phyloP scores from a whole-genome alignment of 805 yeast species.

The Schwanniomyces yamadae region DNA sequence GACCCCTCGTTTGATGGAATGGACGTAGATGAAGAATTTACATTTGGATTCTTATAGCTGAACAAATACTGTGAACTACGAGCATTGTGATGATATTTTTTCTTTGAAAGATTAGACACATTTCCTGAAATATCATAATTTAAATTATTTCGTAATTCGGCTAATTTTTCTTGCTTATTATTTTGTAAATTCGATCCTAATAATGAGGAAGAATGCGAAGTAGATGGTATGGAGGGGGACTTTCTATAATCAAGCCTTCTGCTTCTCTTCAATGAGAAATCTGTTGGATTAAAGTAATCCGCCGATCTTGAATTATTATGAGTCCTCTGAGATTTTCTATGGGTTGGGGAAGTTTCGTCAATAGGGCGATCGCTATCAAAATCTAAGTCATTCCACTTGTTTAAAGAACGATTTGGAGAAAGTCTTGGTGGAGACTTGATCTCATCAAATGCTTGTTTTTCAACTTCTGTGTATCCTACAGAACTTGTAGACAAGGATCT shows the following conservation, averaged over 20 bases:
- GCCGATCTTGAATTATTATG: no score
- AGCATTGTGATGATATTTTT: slow-evolving; percentile 13
- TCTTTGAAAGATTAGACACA: slow-evolving; percentile 10
- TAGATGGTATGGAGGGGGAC: slow-evolving; percentile 12
- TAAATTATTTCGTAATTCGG: slow-evolving; percentile 20
- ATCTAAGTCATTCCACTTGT: no score
- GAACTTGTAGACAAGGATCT: slow-evolving; percentile 73
- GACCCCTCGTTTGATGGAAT: slow-evolving; percentile 13
- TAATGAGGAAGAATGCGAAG: slow-evolving; percentile 6
- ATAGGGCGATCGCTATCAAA: no score
- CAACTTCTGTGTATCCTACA: slow-evolving; percentile 55
- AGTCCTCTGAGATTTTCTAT: no score
- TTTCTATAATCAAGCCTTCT: slow-evolving; percentile 42
- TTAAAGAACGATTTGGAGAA: slow-evolving; percentile 10
- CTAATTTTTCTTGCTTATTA: slow-evolving; percentile 19
- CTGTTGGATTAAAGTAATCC: slow-evolving; percentile 9
- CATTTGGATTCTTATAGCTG: slow-evolving; percentile 30
- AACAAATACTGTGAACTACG: slow-evolving; percentile 36
- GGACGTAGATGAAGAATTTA: slow-evolving; percentile 2
- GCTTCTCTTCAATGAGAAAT: slow-evolving; percentile 35
- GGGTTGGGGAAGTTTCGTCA: no score
- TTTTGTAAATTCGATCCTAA: slow-evolving; percentile 25
- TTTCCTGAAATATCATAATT: neutral
- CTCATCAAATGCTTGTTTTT: slow-evolving; percentile 42
- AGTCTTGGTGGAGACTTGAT: slow-evolving; percentile 22